phyloP scores from a whole-genome alignment of 306 rosid species.

The Acacia acuminata region DNA sequence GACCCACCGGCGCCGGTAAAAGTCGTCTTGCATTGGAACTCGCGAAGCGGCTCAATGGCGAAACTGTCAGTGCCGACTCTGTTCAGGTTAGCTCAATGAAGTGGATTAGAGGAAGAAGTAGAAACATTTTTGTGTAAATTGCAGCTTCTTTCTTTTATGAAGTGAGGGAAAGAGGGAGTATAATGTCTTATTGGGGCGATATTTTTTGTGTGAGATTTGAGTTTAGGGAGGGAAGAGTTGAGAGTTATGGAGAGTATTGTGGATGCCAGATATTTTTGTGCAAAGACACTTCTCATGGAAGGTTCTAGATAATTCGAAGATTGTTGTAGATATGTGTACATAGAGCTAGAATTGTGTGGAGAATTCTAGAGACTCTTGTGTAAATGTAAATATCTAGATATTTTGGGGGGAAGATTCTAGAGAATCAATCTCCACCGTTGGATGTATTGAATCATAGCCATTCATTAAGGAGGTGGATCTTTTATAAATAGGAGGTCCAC shows the following conservation, averaged over 20 bases:
- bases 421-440: too few relatives aligned
- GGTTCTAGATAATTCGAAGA: too few relatives aligned
- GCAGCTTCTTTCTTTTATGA: neutral
- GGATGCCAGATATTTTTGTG: too few relatives aligned
- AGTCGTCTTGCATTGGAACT: slow-evolving; percentile 84
- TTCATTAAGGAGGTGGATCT: too few relatives aligned
- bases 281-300: too few relatives aligned
- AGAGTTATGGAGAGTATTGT: neutral
- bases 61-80: slow-evolving; percentile 91
- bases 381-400: too few relatives aligned
- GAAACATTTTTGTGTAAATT: neutral
- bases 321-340: too few relatives aligned
- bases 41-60: slow-evolving; percentile 86
- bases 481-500: too few relatives aligned
- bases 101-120: neutral
- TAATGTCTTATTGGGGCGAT: neutral
- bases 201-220: neutral
- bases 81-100: slow-evolving; percentile 60
- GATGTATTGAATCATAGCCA: too few relatives aligned
- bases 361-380: too few relatives aligned
- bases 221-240: neutral
- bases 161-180: neutral
- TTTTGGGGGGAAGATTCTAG: too few relatives aligned
- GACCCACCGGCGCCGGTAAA: slow-evolving; percentile 91
- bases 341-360: too few relatives aligned